Evolutionary conservation across 2,329 filamentous ascomycete genomes (phyloP).

Genomic region (Trichothecium sympodiale): DNA sequence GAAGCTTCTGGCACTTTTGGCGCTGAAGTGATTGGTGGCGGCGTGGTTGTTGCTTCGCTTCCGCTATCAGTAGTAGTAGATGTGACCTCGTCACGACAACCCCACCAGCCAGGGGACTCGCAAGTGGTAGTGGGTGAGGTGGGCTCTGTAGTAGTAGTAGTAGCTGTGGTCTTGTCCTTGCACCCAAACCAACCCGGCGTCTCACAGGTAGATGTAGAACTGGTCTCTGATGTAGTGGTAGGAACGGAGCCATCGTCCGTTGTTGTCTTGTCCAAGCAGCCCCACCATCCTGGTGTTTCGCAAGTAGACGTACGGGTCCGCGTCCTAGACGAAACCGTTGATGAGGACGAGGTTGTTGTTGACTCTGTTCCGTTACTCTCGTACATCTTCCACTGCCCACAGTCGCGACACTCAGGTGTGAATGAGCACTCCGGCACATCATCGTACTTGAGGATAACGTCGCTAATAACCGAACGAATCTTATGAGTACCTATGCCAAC

Average conservation of each 20-base stretch:
- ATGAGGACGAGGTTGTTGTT: conserved; percentile 50
- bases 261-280: conserved; percentile 53
- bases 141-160: conserved; percentile 14
- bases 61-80: conserved; percentile 21
- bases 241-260: conserved; percentile 24
- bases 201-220: conserved; percentile 33
- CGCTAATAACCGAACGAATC: conserved; percentile 77
- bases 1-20: conserved; percentile 1
- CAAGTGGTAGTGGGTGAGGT: conserved; percentile 61
- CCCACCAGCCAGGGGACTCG: conserved; percentile 88
- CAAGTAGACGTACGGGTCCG: conserved; percentile 79
- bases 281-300: conserved; percentile 89
- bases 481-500: conserved; percentile 86
- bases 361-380: conserved; percentile 80
- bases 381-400: conserved; percentile 88
- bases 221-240: conserved; percentile 28
- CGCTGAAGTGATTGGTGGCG: conserved; percentile 4
- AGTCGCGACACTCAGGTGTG: conserved; percentile 78
- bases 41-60: neutral
- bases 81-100: conserved; percentile 58
- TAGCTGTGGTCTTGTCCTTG: conserved; percentile 25
- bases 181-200: conserved; percentile 50
- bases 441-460: conserved; percentile 78
- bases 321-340: conserved; percentile 47
- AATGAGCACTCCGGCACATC: conserved; percentile 63